A percentile compares a stretch with the other conserved stretches of the same genome.
Evolutionary conservation across 495 filamentous ascomycete species (phyloP).

Genomic region (Talaromyces wortmannii): DNA sequence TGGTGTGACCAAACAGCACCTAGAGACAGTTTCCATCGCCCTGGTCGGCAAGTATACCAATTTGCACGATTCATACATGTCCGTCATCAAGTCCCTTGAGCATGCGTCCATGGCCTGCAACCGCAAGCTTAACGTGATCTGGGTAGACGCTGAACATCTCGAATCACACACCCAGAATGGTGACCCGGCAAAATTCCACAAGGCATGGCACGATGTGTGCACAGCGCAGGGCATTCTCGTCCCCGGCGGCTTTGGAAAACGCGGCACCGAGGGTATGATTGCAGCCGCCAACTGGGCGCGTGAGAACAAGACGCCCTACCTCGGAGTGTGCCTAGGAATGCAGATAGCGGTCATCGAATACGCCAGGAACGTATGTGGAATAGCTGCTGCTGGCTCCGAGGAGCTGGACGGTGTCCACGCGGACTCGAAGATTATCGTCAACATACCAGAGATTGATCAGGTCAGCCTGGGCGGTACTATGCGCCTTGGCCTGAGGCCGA

Average conservation of each 20-base stretch:
- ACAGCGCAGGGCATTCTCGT: constrained; percentile 54
- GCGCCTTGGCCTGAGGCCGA: constrained; percentile 74
- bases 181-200: constrained; percentile 71
- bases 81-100: constrained; percentile 77
- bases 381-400: constrained; percentile 53
- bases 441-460: constrained; percentile 79
- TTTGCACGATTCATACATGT: constrained; percentile 78
- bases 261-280: constrained; percentile 88
- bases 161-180: constrained; percentile 51
- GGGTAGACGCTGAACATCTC: constrained; percentile 79
- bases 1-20: constrained; percentile 48
- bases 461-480: constrained; percentile 80
- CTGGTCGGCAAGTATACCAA: constrained; percentile 89
- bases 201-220: constrained; percentile 77
- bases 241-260: constrained; percentile 78
- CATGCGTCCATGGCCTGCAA: constrained; percentile 84
- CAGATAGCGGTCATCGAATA: constrained; percentile 91
- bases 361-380: constrained; percentile 63
- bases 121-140: constrained; percentile 71
- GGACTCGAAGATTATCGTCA: constrained; percentile 58
- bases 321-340: constrained; percentile 93
- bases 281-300: constrained; percentile 76
- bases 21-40: constrained; percentile 70
- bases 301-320: constrained; percentile 69
- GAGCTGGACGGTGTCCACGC: constrained; percentile 67